phyloP scores from a whole-genome alignment of 495 filamentous ascomycete species.

The Penicillium tannophilum region DNA sequence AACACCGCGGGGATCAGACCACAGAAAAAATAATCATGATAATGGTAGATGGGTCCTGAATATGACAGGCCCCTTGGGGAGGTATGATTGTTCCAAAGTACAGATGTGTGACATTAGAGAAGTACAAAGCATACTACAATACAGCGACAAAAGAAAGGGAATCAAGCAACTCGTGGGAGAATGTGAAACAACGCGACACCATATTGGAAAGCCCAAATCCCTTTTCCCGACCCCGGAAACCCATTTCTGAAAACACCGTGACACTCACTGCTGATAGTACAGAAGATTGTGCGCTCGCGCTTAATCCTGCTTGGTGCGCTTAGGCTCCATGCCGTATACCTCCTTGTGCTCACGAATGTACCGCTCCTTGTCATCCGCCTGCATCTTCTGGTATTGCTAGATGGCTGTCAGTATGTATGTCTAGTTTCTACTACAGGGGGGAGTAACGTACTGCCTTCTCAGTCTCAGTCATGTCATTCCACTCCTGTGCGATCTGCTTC shows the following conservation, averaged over 20 bases:
- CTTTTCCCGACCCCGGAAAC: neutral
- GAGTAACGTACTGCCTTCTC: constrained; percentile 57
- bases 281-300: neutral
- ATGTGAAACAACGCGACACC: constrained; percentile 11
- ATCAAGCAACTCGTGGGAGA: constrained; percentile 13
- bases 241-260: constrained; percentile 12
- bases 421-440: neutral
- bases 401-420: constrained; percentile 5
- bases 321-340: constrained; percentile 32
- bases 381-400: constrained; percentile 30
- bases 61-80: neutral
- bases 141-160: constrained; percentile 24
- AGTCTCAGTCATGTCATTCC: constrained; percentile 51
- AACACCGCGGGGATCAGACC: neutral
- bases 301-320: neutral
- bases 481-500: constrained; percentile 50
- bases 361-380: constrained; percentile 28
- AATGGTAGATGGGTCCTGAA: neutral
- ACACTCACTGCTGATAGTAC: neutral
- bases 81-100: neutral
- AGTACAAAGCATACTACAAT: constrained; percentile 18
- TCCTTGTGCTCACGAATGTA: constrained; percentile 37
- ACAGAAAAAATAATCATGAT: neutral
- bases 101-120: constrained; percentile 5
- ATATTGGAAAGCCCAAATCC: constrained; percentile 6